Base-by-base conservation (phyloP, 2,329 filamentous ascomycete genomes). In the Parascedosporium putredinis region DNA sequence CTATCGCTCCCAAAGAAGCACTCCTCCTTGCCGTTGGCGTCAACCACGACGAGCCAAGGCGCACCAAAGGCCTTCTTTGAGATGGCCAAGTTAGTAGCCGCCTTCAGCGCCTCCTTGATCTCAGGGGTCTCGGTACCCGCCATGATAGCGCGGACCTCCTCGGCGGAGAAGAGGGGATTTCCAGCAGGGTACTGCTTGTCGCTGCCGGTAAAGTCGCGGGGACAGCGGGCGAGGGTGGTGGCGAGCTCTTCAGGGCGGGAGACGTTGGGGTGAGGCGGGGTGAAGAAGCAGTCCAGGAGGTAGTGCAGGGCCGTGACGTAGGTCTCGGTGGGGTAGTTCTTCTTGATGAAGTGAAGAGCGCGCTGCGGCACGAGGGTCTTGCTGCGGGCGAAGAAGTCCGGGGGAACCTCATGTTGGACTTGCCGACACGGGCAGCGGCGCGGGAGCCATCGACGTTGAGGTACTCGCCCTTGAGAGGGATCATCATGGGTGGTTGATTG, bases 1-100 rank as follows among this genome's bases (percentile, higher is more conserved):
- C 79, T 69, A 65, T 90, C 86, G 64, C 84, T 88, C 2, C 86
- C 86, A 64, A 90, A 90, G 61, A 89, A 88, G 0, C 82, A 78
- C 66, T 86, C 81, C 45, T 72, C 72, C 50, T 72, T 63, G 0
- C 82, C 83, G 53, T 74, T 62, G 2, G 59, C 62, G 56, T 84
- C 79, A 16, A 70, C 73, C 3, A 81, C 85, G 75, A 80, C 82
- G 53, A 86, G 71, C 86, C 86, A 91, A 1, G 87, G 87, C 46
- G 80, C 79, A 0, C 87, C 87, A 63, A 86, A 91, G 0, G 86
- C 86, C 0, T 86, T 86, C 46, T 67, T 69, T 33, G 78, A 74
- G 14, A 87, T 62, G 0, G 78, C 83, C 55, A 73, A 71, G 52
- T 78, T 71, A 16, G 85, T 89, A 40, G 73, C 73, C 4, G 64